Evolutionary conservation across 257 asterid species (phyloP).

Genomic region (Gentiana macrophylla): DNA sequence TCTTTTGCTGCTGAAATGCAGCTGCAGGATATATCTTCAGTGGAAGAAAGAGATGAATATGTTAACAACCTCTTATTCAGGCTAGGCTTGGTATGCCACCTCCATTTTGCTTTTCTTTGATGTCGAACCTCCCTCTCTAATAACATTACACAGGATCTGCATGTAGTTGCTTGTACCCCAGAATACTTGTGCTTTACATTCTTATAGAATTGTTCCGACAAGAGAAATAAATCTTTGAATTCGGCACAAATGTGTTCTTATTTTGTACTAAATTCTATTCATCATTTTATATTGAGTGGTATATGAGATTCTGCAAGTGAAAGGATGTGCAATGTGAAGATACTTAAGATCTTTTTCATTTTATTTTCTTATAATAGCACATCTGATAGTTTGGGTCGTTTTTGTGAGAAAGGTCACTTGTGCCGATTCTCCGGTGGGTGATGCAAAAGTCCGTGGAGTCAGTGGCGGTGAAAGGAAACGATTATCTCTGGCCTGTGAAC

Average conservation of each 20-base stretch:
- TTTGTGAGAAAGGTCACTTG: constrained; percentile 56
- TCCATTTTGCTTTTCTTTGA: constrained; percentile 8
- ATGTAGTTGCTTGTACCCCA: background rate
- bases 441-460: constrained; percentile 92
- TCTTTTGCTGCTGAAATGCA: constrained; percentile 94
- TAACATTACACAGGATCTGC: background rate
- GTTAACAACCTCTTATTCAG: constrained; percentile 65
- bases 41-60: constrained; percentile 69
- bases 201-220: too few relatives aligned
- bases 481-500: constrained; percentile 86
- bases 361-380: background rate
- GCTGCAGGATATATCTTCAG: constrained; percentile 64
- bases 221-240: too few relatives aligned
- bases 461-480: constrained; percentile 99
- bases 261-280: too few relatives aligned
- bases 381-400: constrained; percentile 12
- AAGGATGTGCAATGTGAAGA: too few relatives aligned
- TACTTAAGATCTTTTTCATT: too few relatives aligned
- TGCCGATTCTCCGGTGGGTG: constrained; percentile 95
- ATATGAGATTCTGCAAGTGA: too few relatives aligned
- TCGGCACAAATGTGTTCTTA: too few relatives aligned
- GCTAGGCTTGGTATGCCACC: constrained; percentile 67
- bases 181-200: too few relatives aligned
- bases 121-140: background rate
- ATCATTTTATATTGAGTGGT: too few relatives aligned